Conservation (phyloP, 257 asterid genomes). For the Echium plantagineum region DNA sequence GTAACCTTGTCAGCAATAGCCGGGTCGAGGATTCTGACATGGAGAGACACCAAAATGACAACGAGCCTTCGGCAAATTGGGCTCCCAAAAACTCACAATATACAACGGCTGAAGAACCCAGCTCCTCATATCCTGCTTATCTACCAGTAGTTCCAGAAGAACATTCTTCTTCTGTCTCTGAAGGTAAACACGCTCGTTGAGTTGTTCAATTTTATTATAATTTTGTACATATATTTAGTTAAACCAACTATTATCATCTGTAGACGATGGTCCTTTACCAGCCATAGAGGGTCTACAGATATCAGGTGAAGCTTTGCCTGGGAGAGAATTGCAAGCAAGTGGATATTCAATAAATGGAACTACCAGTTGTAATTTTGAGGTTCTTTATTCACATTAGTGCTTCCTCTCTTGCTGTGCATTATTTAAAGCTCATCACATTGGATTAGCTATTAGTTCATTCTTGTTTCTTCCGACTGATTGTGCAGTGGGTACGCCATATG, state of each 20-base stretch:
- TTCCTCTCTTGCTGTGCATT: conserved; percentile 1
- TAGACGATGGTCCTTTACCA: conserved; percentile 62
- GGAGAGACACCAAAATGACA: conserved; percentile 44
- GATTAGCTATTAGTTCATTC: conserved; percentile 13
- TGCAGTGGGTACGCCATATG: conserved; percentile 95
- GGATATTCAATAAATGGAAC: conserved; percentile 95
- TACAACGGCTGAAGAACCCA: conserved; percentile 63
- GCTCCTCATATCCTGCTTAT: conserved; percentile 62
- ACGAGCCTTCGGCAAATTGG: conserved; percentile 53
- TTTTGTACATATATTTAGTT: conserved; percentile 15
- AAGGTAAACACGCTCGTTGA: conserved; percentile 43
- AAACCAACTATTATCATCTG: conserved; percentile 42
- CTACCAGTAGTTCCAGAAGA: conserved; percentile 96
- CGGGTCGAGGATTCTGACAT: conserved; percentile 60
- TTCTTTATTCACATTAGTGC: conserved; percentile 10
- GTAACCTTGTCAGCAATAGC: conserved; percentile 60
- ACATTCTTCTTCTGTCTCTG: conserved; percentile 86
- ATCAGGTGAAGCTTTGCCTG: conserved; percentile 91
- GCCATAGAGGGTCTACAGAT: conserved; percentile 95
- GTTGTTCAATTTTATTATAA: conserved; percentile 5
- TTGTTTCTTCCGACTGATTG: conserved; percentile 12
- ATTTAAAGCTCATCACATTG: conserved; percentile 5
- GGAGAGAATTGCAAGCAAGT: conserved; percentile 80
- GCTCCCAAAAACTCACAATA: conserved; percentile 38
- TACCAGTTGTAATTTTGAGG: conserved; percentile 98